These are phyloP conservation scores for Malassezia globosa DNA, from an alignment of 1,284 basidiomycete species.

Conservation along the genomic window DNA sequence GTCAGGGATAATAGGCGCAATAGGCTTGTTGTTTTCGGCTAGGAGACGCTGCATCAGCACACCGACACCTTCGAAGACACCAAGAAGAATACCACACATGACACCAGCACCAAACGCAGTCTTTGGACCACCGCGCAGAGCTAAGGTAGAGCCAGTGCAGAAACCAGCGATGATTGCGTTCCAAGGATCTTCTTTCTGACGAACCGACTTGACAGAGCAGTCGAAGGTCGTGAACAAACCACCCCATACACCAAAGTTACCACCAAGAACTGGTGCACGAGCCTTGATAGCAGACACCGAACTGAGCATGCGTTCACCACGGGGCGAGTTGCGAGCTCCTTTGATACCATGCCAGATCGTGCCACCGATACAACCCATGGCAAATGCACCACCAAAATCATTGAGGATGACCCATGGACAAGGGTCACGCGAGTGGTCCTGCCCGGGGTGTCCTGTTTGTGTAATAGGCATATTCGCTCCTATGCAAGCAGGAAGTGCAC, in stretches of 20 bases:
- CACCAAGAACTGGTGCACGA: constrained; percentile 90
- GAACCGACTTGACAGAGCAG: constrained; percentile 83
- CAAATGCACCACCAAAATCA: constrained; percentile 83
- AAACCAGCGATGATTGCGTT: constrained; percentile 98
- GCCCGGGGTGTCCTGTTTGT: constrained; percentile 16
- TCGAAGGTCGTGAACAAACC: constrained; percentile 69
- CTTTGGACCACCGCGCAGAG: constrained; percentile 86
- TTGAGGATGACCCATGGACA: constrained; percentile 96
- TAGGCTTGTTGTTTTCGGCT: constrained; percentile 58
- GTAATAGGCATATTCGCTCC: constrained; percentile 17
- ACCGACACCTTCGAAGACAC: constrained; percentile 71
- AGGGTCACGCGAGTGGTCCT: constrained; percentile 41
- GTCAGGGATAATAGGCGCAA: constrained; percentile 30
- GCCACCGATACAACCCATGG: constrained; percentile 89
- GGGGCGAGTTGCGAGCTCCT: constrained; percentile 88
- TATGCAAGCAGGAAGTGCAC: constrained; percentile 1
- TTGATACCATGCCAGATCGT: constrained; percentile 99
- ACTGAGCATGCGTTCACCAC: constrained; percentile 83
- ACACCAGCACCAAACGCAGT: constrained; percentile 80
- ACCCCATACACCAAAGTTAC: constrained; percentile 97
- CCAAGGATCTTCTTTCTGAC: constrained; percentile 99
- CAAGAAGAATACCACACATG: constrained; percentile 88
- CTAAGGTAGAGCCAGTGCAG: constrained; percentile 91
- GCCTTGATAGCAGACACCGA: constrained; percentile 96
- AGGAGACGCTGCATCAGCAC: constrained; percentile 72